Conservation (phyloP, 1,139 yeast genomes). For the Blastobotrys arbuscula region DNA sequence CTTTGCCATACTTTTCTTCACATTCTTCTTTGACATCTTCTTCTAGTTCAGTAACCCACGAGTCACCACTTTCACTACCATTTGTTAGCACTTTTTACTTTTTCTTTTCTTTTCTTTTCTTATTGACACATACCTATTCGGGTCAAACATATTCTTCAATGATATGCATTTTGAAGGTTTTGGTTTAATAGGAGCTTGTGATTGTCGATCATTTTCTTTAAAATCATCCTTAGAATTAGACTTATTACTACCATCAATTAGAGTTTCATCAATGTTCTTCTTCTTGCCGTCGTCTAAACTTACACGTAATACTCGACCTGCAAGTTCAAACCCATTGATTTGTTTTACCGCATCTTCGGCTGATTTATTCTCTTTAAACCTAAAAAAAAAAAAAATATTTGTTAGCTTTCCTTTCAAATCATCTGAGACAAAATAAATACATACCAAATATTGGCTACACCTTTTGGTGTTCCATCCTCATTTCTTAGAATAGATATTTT, state of each 20-base stretch:
- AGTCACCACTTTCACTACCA: slow-evolving; percentile 32
- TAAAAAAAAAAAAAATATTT: background rate
- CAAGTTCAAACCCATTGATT: slow-evolving; percentile 34
- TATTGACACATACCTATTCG: slow-evolving; percentile 28
- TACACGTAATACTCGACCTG: slow-evolving; percentile 33
- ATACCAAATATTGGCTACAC: slow-evolving; percentile 34
- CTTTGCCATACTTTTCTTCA: slow-evolving; percentile 36
- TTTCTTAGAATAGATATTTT: slow-evolving; percentile 27
- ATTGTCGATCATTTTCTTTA: background rate
- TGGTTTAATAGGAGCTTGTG: slow-evolving; percentile 9
- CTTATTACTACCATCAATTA: slow-evolving; percentile 23
- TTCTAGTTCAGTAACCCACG: slow-evolving; percentile 35
- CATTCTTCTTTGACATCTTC: slow-evolving; percentile 37
- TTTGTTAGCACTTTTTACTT: slow-evolving; percentile 5
- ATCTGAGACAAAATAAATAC: background rate
- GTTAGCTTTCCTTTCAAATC: background rate
- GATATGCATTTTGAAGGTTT: slow-evolving; percentile 31
- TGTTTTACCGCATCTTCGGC: slow-evolving; percentile 32
- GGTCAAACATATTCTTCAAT: slow-evolving; percentile 36
- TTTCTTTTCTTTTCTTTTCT: background rate
- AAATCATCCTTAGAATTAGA: background rate
- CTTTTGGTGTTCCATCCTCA: slow-evolving; percentile 34
- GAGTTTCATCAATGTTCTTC: background rate
- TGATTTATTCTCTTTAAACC: slow-evolving; percentile 15
- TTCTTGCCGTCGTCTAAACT: slow-evolving; percentile 25